Evolutionary conservation across 495 filamentous ascomycete species (phyloP).

Genomic region (Penicillium silybi): DNA sequence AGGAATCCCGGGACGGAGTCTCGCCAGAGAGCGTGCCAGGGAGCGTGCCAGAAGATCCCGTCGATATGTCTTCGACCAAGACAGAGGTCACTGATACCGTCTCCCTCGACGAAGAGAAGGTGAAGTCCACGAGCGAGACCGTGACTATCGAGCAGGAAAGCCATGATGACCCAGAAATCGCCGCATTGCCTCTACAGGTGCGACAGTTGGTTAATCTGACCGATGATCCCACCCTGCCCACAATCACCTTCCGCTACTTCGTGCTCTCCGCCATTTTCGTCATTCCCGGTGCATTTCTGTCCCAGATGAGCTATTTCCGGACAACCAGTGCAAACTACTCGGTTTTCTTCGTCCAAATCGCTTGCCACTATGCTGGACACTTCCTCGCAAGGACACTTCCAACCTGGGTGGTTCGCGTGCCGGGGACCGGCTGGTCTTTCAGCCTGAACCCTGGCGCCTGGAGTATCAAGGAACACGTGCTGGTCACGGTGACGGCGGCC

Average conservation of each 20-base stretch:
- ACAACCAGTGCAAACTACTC: conserved; percentile 54
- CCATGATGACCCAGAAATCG: conserved; percentile 45
- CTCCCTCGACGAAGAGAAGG: conserved; percentile 17
- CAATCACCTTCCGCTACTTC: conserved; percentile 55
- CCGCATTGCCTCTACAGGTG: conserved; percentile 45
- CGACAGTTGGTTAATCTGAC: conserved; percentile 50
- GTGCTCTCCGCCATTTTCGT: conserved; percentile 50
- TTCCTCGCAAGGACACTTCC: conserved; percentile 51
- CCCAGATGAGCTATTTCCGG: conserved; percentile 50
- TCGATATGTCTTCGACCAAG: not conserved
- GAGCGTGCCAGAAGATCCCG: not conserved
- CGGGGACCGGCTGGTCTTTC: conserved; percentile 46
- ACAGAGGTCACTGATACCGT: conserved; percentile 1
- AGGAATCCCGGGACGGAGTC: not conserved
- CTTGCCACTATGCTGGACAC: conserved; percentile 50
- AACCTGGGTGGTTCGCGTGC: conserved; percentile 39
- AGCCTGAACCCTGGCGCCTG: conserved; percentile 54
- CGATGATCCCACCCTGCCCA: conserved; percentile 49
- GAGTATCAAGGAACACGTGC: conserved; percentile 55
- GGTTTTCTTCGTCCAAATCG: conserved; percentile 56
- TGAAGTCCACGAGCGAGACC: conserved; percentile 15
- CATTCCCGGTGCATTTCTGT: conserved; percentile 50
- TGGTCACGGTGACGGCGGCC: conserved; percentile 51
- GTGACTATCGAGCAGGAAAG: conserved; percentile 27
- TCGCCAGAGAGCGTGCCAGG: not conserved